phyloP scores from a whole-genome alignment of 2,329 filamentous ascomycete species.

The Colletotrichum musae region DNA sequence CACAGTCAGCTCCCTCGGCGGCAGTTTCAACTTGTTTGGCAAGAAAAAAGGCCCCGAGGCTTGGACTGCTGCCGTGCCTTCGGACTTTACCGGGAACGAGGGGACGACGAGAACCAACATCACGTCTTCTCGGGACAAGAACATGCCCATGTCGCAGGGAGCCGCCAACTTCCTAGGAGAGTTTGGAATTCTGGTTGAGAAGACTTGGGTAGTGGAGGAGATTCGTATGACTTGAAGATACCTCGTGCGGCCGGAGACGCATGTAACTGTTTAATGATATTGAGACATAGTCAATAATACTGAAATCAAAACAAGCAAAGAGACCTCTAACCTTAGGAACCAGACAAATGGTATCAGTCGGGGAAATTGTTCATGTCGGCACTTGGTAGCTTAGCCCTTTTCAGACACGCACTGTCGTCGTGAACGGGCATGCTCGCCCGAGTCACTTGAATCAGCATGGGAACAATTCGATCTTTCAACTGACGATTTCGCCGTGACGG shows the following conservation, averaged over 20 bases:
- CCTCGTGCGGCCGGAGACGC: neutral
- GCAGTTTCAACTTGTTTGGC: conserved; percentile 9
- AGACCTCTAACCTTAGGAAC: no score
- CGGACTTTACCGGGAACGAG: conserved; percentile 7
- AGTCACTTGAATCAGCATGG: no score
- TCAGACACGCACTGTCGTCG: no score
- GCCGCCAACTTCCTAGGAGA: conserved; percentile 22
- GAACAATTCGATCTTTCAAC: no score
- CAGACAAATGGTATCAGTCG: no score
- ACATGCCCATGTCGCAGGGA: conserved; percentile 22
- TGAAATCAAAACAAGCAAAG: no score
- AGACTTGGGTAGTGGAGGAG: conserved; percentile 25
- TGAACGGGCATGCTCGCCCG: no score
- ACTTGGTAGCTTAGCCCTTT: no score
- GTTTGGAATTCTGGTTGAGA: conserved; percentile 26
- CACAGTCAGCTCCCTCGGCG: neutral
- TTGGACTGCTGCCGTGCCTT: neutral
- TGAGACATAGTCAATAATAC: neutral
- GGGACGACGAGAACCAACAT: conserved; percentile 15
- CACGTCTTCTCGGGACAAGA: conserved; percentile 9
- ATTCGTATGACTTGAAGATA: conserved; percentile 18
- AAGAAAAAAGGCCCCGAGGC: conserved; percentile 6
- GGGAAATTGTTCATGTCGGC: no score
- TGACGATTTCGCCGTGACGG: no score
- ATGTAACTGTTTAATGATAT: neutral